Percentiles rank a stretch among this genome's conserved stretches.
Evolutionary conservation across 768 basidiomycete genomes (phyloP).

Genomic region (Tulasnella sp.): DNA sequence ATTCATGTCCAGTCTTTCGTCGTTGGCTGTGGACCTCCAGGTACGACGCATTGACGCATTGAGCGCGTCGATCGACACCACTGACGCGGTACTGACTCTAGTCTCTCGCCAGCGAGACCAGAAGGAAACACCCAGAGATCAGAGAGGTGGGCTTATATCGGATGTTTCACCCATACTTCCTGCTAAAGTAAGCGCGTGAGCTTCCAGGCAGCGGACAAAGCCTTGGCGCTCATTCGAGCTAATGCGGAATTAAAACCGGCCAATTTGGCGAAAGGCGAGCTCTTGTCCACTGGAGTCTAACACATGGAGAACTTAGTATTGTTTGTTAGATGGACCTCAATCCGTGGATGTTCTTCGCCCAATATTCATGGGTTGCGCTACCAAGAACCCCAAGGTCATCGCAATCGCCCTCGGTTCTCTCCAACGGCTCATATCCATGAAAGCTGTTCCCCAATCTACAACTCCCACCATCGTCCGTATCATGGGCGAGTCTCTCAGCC

Average conservation of each 20-base stretch:
- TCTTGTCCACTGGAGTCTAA: no score
- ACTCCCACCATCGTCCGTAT: slow-evolving; percentile 73
- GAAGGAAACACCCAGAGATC: slow-evolving; percentile 83
- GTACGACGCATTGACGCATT: background rate
- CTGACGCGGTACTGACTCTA: slow-evolving; percentile 25
- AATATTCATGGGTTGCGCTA: slow-evolving; percentile 88
- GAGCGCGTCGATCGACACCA: background rate
- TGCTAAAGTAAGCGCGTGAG: background rate
- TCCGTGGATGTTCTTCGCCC: slow-evolving; percentile 75
- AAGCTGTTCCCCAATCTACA: slow-evolving; percentile 70
- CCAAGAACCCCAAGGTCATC: slow-evolving; percentile 88
- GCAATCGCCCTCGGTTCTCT: slow-evolving; percentile 85
- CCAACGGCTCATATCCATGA: slow-evolving; percentile 78
- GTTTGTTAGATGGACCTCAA: slow-evolving; percentile 67
- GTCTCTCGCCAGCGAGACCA: slow-evolving; percentile 82
- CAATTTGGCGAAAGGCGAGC: slow-evolving; percentile 61
- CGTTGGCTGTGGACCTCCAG: background rate
- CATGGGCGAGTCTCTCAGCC: slow-evolving; percentile 78
- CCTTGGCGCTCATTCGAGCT: slow-evolving; percentile 65
- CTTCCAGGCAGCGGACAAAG: slow-evolving; percentile 73
- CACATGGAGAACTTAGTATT: no score
- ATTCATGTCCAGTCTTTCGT: background rate
- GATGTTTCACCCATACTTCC: background rate
- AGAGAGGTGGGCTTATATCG: slow-evolving; percentile 57
- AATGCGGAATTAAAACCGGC: slow-evolving; percentile 70